These are phyloP conservation scores for Sclerotinia minor DNA, from an alignment of 2,329 filamentous ascomycete species.

Conservation along the genomic window DNA sequence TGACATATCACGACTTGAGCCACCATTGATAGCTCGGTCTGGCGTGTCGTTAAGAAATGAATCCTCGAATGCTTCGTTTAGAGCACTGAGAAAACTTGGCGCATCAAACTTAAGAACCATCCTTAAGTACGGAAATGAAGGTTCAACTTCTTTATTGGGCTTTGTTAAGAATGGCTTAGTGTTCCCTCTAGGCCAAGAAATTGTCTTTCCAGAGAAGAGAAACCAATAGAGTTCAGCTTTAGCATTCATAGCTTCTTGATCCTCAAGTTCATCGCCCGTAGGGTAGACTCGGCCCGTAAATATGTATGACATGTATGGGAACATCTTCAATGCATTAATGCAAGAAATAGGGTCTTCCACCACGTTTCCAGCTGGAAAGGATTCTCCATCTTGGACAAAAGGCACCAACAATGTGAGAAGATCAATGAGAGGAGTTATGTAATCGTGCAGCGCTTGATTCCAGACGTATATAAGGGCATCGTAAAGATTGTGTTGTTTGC, in stretches of 20 bases:
- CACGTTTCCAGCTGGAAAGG: conserved; percentile 52
- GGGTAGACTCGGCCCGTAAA: conserved; percentile 92
- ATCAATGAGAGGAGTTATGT: conserved; percentile 85
- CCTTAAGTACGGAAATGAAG: conserved; percentile 81
- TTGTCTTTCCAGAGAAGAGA: conserved; percentile 80
- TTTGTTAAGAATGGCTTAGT: conserved; percentile 61
- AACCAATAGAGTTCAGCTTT: conserved; percentile 92
- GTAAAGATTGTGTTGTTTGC: conserved; percentile 88
- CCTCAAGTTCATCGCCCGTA: conserved; percentile 72
- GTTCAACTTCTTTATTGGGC: conserved; percentile 58
- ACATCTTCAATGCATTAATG: conserved; percentile 82
- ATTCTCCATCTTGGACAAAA: conserved; percentile 57
- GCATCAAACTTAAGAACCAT: conserved; percentile 86
- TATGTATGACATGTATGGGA: conserved; percentile 89
- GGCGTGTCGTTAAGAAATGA: conserved; percentile 82
- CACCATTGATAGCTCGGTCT: conserved; percentile 60
- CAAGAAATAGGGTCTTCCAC: conserved; percentile 62
- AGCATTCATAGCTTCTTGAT: conserved; percentile 70
- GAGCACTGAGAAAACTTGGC: conserved; percentile 86
- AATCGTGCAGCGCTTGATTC: conserved; percentile 88
- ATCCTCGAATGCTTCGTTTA: conserved; percentile 98
- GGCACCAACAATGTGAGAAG: conserved; percentile 69
- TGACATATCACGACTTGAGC: conserved; percentile 50
- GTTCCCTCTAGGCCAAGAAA: conserved; percentile 71
- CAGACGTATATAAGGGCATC: conserved; percentile 96